These are phyloP conservation scores for Fraxinus pennsylvanica DNA, from an alignment of 257 asterid species.

Conservation along the genomic window DNA sequence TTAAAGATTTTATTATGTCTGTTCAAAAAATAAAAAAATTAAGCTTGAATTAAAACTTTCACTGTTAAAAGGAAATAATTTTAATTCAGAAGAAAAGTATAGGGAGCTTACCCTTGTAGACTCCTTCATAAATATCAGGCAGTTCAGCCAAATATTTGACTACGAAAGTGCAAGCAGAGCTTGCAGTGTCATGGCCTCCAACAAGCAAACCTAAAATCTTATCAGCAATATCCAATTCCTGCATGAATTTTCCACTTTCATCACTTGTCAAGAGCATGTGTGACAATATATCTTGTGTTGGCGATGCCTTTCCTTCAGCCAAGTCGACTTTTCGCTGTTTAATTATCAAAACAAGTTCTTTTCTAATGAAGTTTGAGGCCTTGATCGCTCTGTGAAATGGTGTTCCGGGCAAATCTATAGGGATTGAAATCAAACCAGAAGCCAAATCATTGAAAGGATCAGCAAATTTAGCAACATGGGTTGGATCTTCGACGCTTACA, in stretches of 20 bases:
- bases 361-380: slow-evolving; percentile 42
- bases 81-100: not conserved
- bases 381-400: slow-evolving; percentile 54
- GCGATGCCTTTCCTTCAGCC: slow-evolving; percentile 43
- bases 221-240: slow-evolving; percentile 44
- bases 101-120: slow-evolving; percentile 38
- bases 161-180: slow-evolving; percentile 51
- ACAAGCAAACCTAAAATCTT: slow-evolving; percentile 52
- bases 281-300: slow-evolving; percentile 49
- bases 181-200: slow-evolving; percentile 58
- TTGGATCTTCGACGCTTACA: slow-evolving; percentile 54
- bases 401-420: slow-evolving; percentile 58
- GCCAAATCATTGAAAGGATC: slow-evolving; percentile 45
- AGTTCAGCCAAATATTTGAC: slow-evolving; percentile 49
- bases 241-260: slow-evolving; percentile 44
- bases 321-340: slow-evolving; percentile 43
- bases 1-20: not conserved
- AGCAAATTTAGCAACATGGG: slow-evolving; percentile 31
- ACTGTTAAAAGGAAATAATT: not conserved
- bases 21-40: not conserved
- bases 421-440: slow-evolving; percentile 52
- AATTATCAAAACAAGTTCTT: slow-evolving; percentile 44
- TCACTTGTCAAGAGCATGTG: slow-evolving; percentile 49
- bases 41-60: not conserved
- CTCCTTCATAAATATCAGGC: slow-evolving; percentile 43